Evolutionary conservation across 1,284 basidiomycete species (phyloP), one percentile per base, ranked within the genome.

Genomic region (Austroboletus niveus): DNA sequence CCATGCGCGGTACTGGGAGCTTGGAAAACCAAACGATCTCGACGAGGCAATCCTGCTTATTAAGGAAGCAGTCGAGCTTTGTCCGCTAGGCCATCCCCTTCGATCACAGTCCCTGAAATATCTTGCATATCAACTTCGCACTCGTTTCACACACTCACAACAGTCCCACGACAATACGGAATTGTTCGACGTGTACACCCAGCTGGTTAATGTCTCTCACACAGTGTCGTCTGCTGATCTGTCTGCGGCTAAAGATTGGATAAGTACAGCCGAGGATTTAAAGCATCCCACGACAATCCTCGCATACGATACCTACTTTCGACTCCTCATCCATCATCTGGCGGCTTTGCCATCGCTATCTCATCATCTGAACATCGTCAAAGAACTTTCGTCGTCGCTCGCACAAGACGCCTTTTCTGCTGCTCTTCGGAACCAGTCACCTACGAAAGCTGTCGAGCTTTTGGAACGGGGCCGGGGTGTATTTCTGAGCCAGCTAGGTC

Each of bases 171-270:
- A 22, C 32, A 17, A 20, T n/a, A 36, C 29, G 17, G 35, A 30
- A 24, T 4, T 36, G 20, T 47, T 47, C 27, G 27, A 10, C 36
- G 58, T 53, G 5, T 63, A 61, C 42, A 45, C 47, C 12, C 24
- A 54, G 11, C 60, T 63, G 15, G 34, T n/a, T 22, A 42, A 27
- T 42, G 43, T 34, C 34, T 15, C 15, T n/a, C 11, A 17, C 14
- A 34, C 24, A 12, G 44, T 24, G 36, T 38, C 36, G 3, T 38
- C 36, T 38, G 36, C 3, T 17, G 36, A 38, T 14, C 15, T 38
- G 15, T 38, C 36, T 38, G 36, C 36, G 7, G 36, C 36, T 38
- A 15, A n/a, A n/a, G 12, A 14, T 14, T 38, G 36, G 36, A 38
- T 38, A 10, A 38, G 15, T 17, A n/a, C 15, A 15, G 36, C 36